phyloP scores from a whole-genome alignment of 2,329 filamentous ascomycete genomes.

The Aureobasidium sp. region DNA sequence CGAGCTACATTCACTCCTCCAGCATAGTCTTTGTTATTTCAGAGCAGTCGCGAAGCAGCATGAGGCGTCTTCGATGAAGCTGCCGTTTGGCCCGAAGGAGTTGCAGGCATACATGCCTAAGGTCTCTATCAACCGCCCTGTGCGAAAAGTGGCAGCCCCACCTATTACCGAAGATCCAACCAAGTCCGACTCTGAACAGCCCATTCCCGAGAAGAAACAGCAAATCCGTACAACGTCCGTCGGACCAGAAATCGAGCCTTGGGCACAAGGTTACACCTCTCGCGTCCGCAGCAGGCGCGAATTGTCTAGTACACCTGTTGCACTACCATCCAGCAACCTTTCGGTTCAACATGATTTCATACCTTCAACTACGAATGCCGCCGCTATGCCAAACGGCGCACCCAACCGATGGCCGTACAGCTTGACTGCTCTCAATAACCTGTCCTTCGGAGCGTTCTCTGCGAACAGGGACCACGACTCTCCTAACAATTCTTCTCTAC shows the following conservation, averaged over 20 bases:
- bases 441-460: not conserved
- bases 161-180: not conserved
- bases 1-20: constrained; percentile 27
- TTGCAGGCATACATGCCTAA: constrained; percentile 24
- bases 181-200: not conserved
- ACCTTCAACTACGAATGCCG: not conserved
- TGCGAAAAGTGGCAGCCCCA: not conserved
- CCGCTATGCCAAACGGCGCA: not conserved
- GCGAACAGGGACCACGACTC: not conserved
- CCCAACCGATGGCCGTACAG: not conserved
- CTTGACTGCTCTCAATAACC: not conserved
- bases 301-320: not conserved
- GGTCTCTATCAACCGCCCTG: not conserved
- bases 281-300: not conserved
- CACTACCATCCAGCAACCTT: not conserved
- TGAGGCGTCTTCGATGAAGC: constrained; percentile 26
- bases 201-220: not conserved
- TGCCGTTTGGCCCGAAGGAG: constrained; percentile 27
- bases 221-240: not conserved
- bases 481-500: not conserved
- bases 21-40: constrained; percentile 37
- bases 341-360: not conserved
- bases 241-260: not conserved
- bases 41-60: constrained; percentile 36
- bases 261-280: not conserved